These are phyloP conservation scores for Nothophaeocryptopus gaeumannii DNA, from an alignment of 2,329 filamentous ascomycete genomes.

Conservation along the genomic window DNA sequence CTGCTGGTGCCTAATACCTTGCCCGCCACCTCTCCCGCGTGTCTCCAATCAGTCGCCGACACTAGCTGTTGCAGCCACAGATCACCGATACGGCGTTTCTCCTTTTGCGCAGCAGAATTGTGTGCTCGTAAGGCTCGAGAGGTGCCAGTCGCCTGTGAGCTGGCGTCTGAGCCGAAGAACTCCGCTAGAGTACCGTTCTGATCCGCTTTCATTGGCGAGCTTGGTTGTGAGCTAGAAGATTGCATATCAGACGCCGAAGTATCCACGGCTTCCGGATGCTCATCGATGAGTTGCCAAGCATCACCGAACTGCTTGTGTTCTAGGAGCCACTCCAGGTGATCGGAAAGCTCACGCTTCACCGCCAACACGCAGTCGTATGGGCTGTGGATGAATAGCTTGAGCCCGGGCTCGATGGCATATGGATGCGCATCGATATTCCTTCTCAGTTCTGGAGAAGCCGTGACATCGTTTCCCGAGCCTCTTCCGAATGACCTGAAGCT, in stretches of 20 bases:
- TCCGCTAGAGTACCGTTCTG: conserved; percentile 31
- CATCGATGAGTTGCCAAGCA: conserved; percentile 84
- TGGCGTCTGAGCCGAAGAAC: conserved; percentile 60
- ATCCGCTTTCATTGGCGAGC: conserved; percentile 44
- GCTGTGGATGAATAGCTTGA: conserved; percentile 91
- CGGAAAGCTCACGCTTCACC: conserved; percentile 78
- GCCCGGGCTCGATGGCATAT: conserved; percentile 54
- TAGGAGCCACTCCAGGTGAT: conserved; percentile 82
- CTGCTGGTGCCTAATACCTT: conserved; percentile 76
- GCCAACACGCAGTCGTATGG: conserved; percentile 95
- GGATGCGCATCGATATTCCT: conserved; percentile 41
- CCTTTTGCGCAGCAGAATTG: conserved; percentile 68
- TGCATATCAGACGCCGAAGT: conserved; percentile 37
- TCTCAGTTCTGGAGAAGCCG: conserved; percentile 25
- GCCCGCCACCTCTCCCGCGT: conserved; percentile 76
- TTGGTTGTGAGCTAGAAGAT: conserved; percentile 36
- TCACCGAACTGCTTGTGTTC: conserved; percentile 77
- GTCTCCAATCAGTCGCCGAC: conserved; percentile 67
- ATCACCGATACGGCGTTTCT: conserved; percentile 88
- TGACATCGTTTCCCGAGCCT: conserved; percentile 35
- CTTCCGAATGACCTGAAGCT: conserved; percentile 33
- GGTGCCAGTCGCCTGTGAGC: conserved; percentile 46
- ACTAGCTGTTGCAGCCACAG: conserved; percentile 89
- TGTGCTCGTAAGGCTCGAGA: conserved; percentile 15
- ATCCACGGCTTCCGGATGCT: conserved; percentile 71